Base-by-base conservation (phyloP, 78 protist species). In the Dictyostelium brefeldianum region DNA sequence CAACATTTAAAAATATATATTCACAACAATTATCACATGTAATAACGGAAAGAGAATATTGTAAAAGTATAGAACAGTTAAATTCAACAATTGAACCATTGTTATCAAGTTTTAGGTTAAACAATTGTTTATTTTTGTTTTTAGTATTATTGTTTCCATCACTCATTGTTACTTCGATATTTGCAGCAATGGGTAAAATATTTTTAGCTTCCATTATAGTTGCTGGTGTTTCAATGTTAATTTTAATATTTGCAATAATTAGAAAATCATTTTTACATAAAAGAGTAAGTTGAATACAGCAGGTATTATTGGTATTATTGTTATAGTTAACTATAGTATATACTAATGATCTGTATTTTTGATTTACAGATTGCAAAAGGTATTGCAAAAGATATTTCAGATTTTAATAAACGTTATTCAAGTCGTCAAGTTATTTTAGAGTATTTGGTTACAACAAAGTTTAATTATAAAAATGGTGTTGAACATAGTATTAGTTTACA, bases 361-460 rank as follows among this genome's bases (percentile, higher is more conserved):
- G 25, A n/a, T 25, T 4, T 8, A 25, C 27, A 65, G 73, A 31
- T 65, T 29, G 36, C 29, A 25, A 20, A 2, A 4, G 46, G 46
- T 14, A 29, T 65, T 27, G 14, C 73, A 12, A 65, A 15, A 14
- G 73, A 65, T 65, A 65, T 65, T 29, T 12, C n/a, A 65, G 46
- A 22, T 29, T 65, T 65, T 65, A 65, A 65, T 65, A 65, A 65
- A 29, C 7, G 73, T 18, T 65, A 25, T 65, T 31, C 25, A 65
- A 11, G n/a, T 65, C 73, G 73, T 65, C 73, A 65, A 65, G 46
- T 65, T 29, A 25, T 29, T 27, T 65, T 65, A 65, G 73, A 65
- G n/a, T 65, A 65, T 29, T 65, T 65, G 27, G 73, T 65, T 27
- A 65, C 73, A 5, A 65, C 73, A 29, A 65, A 29, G 12, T 65